A percentile compares a stretch with the other conserved stretches of the same genome.
These are phyloP conservation scores for Akanthomyces muscarius DNA, from an alignment of 2,329 filamentous ascomycete species.

Conservation along the genomic window DNA sequence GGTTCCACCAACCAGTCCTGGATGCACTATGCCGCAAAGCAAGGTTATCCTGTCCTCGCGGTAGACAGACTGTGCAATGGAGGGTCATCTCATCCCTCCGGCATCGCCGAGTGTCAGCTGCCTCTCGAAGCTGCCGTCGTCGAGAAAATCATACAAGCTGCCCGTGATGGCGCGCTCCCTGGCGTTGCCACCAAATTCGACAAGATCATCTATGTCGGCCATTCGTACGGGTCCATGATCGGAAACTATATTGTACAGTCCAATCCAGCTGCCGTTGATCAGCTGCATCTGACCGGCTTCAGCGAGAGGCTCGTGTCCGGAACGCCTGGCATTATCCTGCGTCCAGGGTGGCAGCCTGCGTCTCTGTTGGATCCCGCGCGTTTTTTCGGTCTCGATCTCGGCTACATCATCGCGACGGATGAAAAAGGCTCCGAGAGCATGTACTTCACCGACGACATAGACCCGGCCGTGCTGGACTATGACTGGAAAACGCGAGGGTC, in stretches of 20 bases:
- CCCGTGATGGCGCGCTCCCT: background rate
- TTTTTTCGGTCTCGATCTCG: background rate
- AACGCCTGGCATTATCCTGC: background rate
- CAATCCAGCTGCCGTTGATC: background rate
- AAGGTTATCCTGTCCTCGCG: constrained; percentile 14
- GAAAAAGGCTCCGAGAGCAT: background rate
- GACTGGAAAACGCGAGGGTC: constrained; percentile 1
- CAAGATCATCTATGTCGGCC: constrained; percentile 14
- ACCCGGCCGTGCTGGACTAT: background rate
- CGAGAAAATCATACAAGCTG: background rate
- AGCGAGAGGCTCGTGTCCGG: background rate
- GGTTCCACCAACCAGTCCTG: constrained; percentile 7
- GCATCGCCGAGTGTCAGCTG: constrained; percentile 1
- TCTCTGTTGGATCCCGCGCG: background rate
- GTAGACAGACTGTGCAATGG: constrained; percentile 16
- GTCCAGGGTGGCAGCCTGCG: background rate
- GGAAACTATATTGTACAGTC: background rate
- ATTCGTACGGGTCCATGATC: constrained; percentile 13
- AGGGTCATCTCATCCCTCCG: background rate
- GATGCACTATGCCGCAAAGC: constrained; percentile 6
- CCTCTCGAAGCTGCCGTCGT: constrained; percentile 3
- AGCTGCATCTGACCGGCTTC: constrained; percentile 4
- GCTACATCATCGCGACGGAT: background rate
- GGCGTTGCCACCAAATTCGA: background rate
- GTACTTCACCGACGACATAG: background rate